Conservation (phyloP, 306 rosid species). For the Ammopiptanthus mongolicus region DNA sequence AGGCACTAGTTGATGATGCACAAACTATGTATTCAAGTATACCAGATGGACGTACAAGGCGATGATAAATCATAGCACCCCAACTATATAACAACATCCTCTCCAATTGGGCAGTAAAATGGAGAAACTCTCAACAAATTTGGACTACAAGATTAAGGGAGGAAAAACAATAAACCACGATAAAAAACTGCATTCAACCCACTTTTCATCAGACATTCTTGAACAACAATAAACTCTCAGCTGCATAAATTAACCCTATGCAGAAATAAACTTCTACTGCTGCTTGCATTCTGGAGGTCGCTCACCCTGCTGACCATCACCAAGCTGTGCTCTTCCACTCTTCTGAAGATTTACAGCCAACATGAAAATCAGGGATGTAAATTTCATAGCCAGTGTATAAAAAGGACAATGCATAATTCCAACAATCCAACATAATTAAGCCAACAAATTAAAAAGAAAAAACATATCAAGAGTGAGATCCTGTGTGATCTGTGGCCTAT, state of each 20-base stretch:
- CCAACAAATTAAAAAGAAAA: background rate
- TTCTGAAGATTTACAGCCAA: slow-evolving; percentile 36
- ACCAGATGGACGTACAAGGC: slow-evolving; percentile 5
- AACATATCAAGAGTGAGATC: background rate
- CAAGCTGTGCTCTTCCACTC: slow-evolving; percentile 37
- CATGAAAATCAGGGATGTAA: background rate
- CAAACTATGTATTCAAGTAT: slow-evolving; percentile 15
- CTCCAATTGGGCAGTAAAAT: slow-evolving; percentile 8
- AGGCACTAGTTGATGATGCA: background rate
- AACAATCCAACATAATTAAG: background rate
- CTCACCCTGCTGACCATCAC: slow-evolving; percentile 56
- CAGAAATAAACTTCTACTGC: slow-evolving; percentile 46
- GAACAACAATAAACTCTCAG: slow-evolving; percentile 14
- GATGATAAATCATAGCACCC: slow-evolving; percentile 36
- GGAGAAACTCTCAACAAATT: slow-evolving; percentile 25
- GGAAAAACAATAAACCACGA: slow-evolving; percentile 32
- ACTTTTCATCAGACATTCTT: slow-evolving; percentile 18
- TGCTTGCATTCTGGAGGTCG: slow-evolving; percentile 88
- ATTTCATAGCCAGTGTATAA: background rate
- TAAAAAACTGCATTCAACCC: slow-evolving; percentile 41
- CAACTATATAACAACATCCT: slow-evolving; percentile 35
- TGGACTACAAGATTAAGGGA: slow-evolving; percentile 6
- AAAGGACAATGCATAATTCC: background rate
- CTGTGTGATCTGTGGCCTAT: no score
- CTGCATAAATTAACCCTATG: background rate